Evolutionary conservation across 1,139 yeast genomes (phyloP).

Genomic region (Yamadazyma diospyri): DNA sequence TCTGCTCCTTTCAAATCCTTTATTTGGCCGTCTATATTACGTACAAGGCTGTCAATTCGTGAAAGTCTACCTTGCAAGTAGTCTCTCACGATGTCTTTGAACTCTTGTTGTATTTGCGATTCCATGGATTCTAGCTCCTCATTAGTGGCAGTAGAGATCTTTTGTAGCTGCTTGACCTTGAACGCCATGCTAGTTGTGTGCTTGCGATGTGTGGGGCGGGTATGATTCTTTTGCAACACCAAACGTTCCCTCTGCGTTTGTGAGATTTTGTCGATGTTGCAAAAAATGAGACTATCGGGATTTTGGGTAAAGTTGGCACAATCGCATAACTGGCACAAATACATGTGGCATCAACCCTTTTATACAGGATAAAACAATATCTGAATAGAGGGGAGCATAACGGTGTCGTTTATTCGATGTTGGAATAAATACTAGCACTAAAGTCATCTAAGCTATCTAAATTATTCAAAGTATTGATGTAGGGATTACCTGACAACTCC

Average conservation of each 20-base stretch:
- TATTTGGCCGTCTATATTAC: constrained; percentile 24
- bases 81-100: constrained; percentile 23
- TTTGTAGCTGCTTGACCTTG: constrained; percentile 6
- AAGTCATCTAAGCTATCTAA: constrained; percentile 76
- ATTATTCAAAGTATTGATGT: constrained; percentile 45
- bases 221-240: too few species aligned
- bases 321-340: too few species aligned
- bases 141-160: constrained; percentile 19
- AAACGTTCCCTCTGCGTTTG: background rate
- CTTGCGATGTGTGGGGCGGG: too few species aligned
- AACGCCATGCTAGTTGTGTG: background rate
- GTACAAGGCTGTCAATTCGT: constrained; percentile 30
- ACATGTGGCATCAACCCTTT: too few species aligned
- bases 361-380: background rate
- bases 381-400: background rate
- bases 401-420: constrained; percentile 48
- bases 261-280: constrained; percentile 3
- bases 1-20: constrained; percentile 28
- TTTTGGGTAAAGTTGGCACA: background rate
- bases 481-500: constrained; percentile 40
- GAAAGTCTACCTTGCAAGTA: constrained; percentile 31
- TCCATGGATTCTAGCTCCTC: constrained; percentile 32
- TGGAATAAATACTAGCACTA: constrained; percentile 87
- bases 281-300: background rate
- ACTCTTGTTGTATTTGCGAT: constrained; percentile 28